phyloP scores from a whole-genome alignment of 148 eudicot species.

The Silene conica region DNA sequence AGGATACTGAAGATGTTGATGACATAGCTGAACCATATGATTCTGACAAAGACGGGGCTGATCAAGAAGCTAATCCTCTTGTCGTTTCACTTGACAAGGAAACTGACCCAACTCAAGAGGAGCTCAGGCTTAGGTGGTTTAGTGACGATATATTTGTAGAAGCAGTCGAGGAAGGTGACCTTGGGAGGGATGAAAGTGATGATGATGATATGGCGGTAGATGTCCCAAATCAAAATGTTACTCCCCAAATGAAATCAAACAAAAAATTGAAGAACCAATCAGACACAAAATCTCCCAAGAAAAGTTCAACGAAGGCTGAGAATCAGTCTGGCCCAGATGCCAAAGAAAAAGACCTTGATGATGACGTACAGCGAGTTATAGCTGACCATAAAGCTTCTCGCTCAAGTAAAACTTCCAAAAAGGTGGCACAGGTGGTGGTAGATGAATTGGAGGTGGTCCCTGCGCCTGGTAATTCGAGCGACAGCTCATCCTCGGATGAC shows the following conservation, averaged over 20 bases:
- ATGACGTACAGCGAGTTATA: slow-evolving; percentile 51
- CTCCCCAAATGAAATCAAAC: slow-evolving; percentile 25
- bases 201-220: slow-evolving; percentile 56
- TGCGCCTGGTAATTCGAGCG: slow-evolving; percentile 69
- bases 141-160: slow-evolving; percentile 72
- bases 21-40: slow-evolving; percentile 41
- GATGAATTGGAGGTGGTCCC: slow-evolving; percentile 91
- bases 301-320: slow-evolving; percentile 35
- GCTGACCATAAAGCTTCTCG: slow-evolving; percentile 22
- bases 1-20: slow-evolving; percentile 33
- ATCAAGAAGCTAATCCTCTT: slow-evolving; percentile 73
- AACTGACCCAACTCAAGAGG: slow-evolving; percentile 54
- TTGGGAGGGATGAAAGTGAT: slow-evolving; percentile 16
- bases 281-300: slow-evolving; percentile 10
- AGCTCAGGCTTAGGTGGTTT: slow-evolving; percentile 61
- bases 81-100: slow-evolving; percentile 56
- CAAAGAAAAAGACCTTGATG: slow-evolving; percentile 49
- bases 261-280: slow-evolving; percentile 17
- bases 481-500: slow-evolving; percentile 73
- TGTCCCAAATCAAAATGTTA: slow-evolving; percentile 20
- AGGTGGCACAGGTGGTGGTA: slow-evolving; percentile 16
- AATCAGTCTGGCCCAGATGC: slow-evolving; percentile 23
- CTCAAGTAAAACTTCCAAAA: slow-evolving; percentile 26
- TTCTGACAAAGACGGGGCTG: slow-evolving; percentile 60
- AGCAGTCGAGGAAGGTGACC: slow-evolving; percentile 46